Base-by-base conservation (phyloP, 352 stramenopile species). In the Elongisporangium senticosum region DNA sequence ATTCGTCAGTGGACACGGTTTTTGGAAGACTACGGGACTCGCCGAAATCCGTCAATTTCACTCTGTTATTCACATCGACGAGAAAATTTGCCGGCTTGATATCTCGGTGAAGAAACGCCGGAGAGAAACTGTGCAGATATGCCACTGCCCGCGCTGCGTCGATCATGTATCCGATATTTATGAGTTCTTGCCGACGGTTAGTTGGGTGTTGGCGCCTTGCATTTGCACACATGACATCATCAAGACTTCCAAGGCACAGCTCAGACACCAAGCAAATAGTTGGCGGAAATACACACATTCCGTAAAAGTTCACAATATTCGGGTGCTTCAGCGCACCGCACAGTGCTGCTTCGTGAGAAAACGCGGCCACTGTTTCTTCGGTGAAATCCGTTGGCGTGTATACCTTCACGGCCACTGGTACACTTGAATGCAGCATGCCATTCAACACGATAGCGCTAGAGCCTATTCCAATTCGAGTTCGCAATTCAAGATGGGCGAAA, bases 41-140 rank as follows among this genome's bases (percentile, higher is more conserved):
- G 7, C 79, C 78, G 57, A 89, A 89, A 49, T 89, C 79, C 2
- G 79, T 84, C 52, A 89, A 68, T 43, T 88, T 89, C 60, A 86
- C 65, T 23, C 71, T 82, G 55, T 68, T 71, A 7, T 76, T 58
- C 0, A 52, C 57, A 54, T 87, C 79, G 0, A 90, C 62, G 10
- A 89, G 71, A 48, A 88, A 89, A 53, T 89, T 90, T 6, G 65
- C 62, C 3, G 80, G 76, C 24, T 88, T 88, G 20, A 89, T 75
- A 23, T 90, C 79, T 13, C 79, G 79, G 20, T 90, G 80, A 19
- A 90, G 39, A 33, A 90, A 83, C 6, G 78, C 64, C 3, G 77
- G 79, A 4, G 68, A 71, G 48, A 89, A 89, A 49, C 71, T 87
- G 51, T 90, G 80, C 8, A 90, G 47, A 49, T 90, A 88, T 17